phyloP scores from a whole-genome alignment of 2,329 filamentous ascomycete species.

The Penicillium brasilianum region DNA sequence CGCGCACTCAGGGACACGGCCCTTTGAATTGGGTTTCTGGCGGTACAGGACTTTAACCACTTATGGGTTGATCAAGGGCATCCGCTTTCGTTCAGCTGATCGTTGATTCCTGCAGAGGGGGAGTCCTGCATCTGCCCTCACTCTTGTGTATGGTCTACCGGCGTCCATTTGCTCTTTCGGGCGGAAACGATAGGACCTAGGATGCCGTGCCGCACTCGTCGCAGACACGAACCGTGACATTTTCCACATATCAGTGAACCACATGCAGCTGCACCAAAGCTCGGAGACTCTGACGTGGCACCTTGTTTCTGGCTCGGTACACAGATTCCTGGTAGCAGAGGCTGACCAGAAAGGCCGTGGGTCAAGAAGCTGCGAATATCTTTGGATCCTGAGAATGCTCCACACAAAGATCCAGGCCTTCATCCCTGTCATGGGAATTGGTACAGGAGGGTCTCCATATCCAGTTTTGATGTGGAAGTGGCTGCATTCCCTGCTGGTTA shows the following conservation, averaged over 20 bases:
- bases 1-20: conserved; percentile 28
- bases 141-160: conserved; percentile 44
- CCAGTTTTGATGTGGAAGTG: conserved; percentile 18
- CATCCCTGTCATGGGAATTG: conserved; percentile 20
- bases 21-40: conserved; percentile 30
- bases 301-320: conserved; percentile 39
- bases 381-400: conserved; percentile 22
- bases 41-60: conserved; percentile 21
- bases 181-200: conserved; percentile 40
- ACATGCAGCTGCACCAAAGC: conserved; percentile 47
- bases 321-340: conserved; percentile 32
- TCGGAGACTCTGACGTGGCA: conserved; percentile 50
- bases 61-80: conserved; percentile 26
- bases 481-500: conserved; percentile 17
- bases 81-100: conserved; percentile 49
- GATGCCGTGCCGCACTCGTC: conserved; percentile 37
- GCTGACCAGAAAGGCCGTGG: conserved; percentile 32
- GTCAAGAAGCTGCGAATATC: conserved; percentile 29
- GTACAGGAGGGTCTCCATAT: conserved; percentile 17
- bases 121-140: conserved; percentile 45
- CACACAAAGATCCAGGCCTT: conserved; percentile 15
- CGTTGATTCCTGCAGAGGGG: conserved; percentile 46
- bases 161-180: conserved; percentile 33
- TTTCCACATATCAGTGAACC: conserved; percentile 40
- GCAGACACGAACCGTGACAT: conserved; percentile 42